Evolutionary conservation across 2,329 filamentous ascomycete genomes (phyloP).

Genomic region (Fusarium veterinarium): DNA sequence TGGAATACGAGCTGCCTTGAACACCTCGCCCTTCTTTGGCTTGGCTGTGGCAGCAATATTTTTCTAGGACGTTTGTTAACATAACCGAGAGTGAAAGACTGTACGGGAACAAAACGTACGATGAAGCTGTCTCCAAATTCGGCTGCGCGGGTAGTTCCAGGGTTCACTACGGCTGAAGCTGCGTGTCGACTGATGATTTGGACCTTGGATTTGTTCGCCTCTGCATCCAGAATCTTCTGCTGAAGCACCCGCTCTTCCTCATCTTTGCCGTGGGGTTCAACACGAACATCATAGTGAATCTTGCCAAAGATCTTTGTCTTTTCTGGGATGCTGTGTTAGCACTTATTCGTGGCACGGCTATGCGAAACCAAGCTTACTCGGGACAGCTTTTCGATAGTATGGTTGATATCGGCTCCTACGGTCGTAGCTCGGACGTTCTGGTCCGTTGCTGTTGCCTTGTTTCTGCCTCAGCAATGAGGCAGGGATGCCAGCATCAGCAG

Average conservation of each 20-base stretch:
- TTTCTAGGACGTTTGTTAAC: constrained; percentile 59
- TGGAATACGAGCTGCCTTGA: constrained; percentile 89
- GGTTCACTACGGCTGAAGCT: constrained; percentile 66
- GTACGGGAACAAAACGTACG: constrained; percentile 59
- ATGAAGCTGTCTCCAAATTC: constrained; percentile 63
- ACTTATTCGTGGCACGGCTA: background rate
- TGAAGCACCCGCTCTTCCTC: constrained; percentile 74
- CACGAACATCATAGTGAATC: constrained; percentile 80
- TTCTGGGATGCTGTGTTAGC: constrained; percentile 63
- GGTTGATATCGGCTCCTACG: constrained; percentile 63
- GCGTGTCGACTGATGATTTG: constrained; percentile 62
- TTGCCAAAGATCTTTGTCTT: constrained; percentile 80
- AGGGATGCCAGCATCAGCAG: constrained; percentile 69
- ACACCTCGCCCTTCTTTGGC: constrained; percentile 74
- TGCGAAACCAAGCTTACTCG: constrained; percentile 65
- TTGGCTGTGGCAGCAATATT: constrained; percentile 60
- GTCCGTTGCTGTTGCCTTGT: constrained; percentile 34
- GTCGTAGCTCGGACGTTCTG: constrained; percentile 61
- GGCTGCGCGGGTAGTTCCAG: constrained; percentile 57
- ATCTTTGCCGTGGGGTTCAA: constrained; percentile 76
- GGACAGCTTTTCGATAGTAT: constrained; percentile 77
- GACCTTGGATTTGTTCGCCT: constrained; percentile 61
- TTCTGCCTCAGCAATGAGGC: constrained; percentile 63
- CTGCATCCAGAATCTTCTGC: constrained; percentile 65
- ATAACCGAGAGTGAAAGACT: constrained; percentile 4